Base-by-base conservation (phyloP, 1,284 basidiomycete species). In the Apiotrichum mycotoxinovorans region DNA sequence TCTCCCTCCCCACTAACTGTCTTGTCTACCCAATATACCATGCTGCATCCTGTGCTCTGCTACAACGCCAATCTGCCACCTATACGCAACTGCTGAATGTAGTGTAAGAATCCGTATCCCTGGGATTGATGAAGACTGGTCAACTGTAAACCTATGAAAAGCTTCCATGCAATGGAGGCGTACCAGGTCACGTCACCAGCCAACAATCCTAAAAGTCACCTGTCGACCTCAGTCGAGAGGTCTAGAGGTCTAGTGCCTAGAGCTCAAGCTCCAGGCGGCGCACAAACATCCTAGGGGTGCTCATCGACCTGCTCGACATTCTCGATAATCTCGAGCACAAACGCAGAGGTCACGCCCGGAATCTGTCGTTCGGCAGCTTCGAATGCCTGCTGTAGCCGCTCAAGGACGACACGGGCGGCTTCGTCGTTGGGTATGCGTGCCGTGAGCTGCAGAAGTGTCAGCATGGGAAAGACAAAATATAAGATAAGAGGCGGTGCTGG, bases 391-490 rank as follows among this genome's bases (percentile, higher is more conserved):
- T 93, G 88, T 15, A 96, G 80, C 47, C 87, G 83, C 59, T 87
- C 88, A 51, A 97, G 82, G 14, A 89, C 87, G 27, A 88, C 81
- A 57, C 89, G 84, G 11, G 91, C 92, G 70, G 93, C 89, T 66
- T 88, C 86, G 25, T 91, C 86, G 25, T 91, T 88, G 1, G 88
- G 86, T 34, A 96, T 89, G 45, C 93, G 85, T 56, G 88, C 88
- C 73, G 91, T 89, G 35, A 97, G 80, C 92, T 95, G 52, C 9
- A 42, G 40, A 8, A 22, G 3, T 26, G 43, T 55, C 49, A 56
- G 51, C 30, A 3, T 2, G 40, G 12, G 25, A 8, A 4, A 17
- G 9, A 23, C 11, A 27, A 9, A 14, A 11, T 9, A 43, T n/a
- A 25, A 26, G 41, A 26, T 26, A 27, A 20, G 18, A 23, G 5